phyloP scores from a whole-genome alignment of 2,329 filamentous ascomycete species.

The Emergomyces orientalis region DNA sequence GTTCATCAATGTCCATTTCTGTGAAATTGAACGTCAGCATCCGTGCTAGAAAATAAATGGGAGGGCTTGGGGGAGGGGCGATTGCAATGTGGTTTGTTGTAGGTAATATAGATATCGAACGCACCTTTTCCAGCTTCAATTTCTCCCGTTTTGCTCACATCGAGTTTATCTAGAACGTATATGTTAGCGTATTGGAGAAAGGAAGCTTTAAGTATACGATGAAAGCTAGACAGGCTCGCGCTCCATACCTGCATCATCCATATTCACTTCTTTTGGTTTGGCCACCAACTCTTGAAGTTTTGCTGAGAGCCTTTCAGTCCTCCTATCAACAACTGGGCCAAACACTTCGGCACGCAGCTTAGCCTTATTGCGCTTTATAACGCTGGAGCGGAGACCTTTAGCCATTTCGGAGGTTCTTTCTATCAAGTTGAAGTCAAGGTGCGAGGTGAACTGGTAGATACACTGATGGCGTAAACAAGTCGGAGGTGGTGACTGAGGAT shows the following conservation, averaged over 20 bases:
- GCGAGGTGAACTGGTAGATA: background rate
- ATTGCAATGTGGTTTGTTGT: background rate
- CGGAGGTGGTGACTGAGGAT: background rate
- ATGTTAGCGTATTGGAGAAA: constrained; percentile 10
- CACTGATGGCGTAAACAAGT: background rate
- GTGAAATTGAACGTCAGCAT: constrained; percentile 12
- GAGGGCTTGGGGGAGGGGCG: background rate
- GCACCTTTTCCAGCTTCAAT: constrained; percentile 10
- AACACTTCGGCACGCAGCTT: constrained; percentile 74
- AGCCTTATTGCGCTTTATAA: constrained; percentile 72
- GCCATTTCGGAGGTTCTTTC: constrained; percentile 54
- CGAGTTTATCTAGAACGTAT: constrained; percentile 14
- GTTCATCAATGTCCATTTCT: constrained; percentile 37
- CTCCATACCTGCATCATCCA: constrained; percentile 24
- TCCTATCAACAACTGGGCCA: constrained; percentile 67
- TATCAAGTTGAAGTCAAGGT: background rate
- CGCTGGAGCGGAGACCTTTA: constrained; percentile 71
- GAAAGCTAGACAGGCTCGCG: constrained; percentile 19
- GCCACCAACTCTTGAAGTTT: constrained; percentile 74
- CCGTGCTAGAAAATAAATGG: background rate
- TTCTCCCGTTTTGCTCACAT: constrained; percentile 17
- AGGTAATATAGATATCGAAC: constrained; percentile 4
- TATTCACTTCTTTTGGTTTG: constrained; percentile 51
- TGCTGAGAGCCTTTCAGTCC: constrained; percentile 72
- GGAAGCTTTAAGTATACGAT: constrained; percentile 11